phyloP scores from a whole-genome alignment of 495 filamentous ascomycete species.

The Pseudevernia furfuracea region DNA sequence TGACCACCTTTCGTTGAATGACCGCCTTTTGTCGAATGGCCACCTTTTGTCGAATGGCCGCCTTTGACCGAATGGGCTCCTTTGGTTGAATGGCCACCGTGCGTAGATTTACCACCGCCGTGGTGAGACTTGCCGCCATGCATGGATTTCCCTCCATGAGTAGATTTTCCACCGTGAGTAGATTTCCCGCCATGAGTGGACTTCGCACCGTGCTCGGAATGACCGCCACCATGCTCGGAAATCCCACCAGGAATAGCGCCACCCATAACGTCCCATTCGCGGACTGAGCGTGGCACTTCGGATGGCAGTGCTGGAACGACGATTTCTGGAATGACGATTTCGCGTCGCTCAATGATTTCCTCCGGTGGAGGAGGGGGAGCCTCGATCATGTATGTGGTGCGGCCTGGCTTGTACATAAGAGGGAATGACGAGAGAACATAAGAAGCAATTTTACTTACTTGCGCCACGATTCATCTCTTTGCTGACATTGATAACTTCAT shows the following conservation, averaged over 20 bases:
- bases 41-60: slow-evolving; percentile 10
- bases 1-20: slow-evolving; percentile 16
- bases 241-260: slow-evolving; percentile 14
- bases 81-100: slow-evolving; percentile 18
- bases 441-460: slow-evolving; percentile 29
- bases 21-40: slow-evolving; percentile 15
- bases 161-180: slow-evolving; percentile 20
- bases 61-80: slow-evolving; percentile 15
- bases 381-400: slow-evolving; percentile 35
- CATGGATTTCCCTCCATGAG: slow-evolving; percentile 13
- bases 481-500: slow-evolving; percentile 75
- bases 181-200: slow-evolving; percentile 13
- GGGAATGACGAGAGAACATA: neutral
- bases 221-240: slow-evolving; percentile 16
- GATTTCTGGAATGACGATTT: slow-evolving; percentile 27
- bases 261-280: slow-evolving; percentile 29
- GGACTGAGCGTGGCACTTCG: slow-evolving; percentile 28
- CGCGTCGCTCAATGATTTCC: slow-evolving; percentile 36
- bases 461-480: slow-evolving; percentile 46
- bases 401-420: slow-evolving; percentile 15
- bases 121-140: slow-evolving; percentile 19
- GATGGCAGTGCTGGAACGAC: slow-evolving; percentile 18
- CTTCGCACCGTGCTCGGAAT: slow-evolving; percentile 15
- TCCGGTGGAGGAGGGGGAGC: slow-evolving; percentile 32
- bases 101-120: slow-evolving; percentile 12